Conservation (phyloP, 1,284 basidiomycete genomes). For the Pseudozyma flocculosa region DNA sequence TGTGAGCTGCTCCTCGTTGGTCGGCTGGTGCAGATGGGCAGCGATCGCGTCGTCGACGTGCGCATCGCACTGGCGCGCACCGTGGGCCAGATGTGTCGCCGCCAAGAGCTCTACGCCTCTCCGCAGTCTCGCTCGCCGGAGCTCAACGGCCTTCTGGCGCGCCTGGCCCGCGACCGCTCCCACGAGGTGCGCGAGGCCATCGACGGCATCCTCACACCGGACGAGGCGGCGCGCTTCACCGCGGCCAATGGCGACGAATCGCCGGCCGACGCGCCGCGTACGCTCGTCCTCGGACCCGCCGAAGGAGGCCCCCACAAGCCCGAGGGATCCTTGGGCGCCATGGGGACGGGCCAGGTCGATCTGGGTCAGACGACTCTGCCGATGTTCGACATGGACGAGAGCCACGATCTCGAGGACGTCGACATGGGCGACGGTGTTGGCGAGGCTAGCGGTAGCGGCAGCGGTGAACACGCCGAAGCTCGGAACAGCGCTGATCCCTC, state of each 20-base stretch:
- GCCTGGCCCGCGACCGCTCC: constrained; percentile 36
- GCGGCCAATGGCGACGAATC: neutral
- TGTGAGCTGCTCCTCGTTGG: constrained; percentile 68
- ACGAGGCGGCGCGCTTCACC: constrained; percentile 5
- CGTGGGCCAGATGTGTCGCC: constrained; percentile 62
- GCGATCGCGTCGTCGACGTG: constrained; percentile 76
- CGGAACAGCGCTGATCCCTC: too few relatives aligned
- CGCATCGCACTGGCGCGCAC: constrained; percentile 79
- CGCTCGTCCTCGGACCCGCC: constrained; percentile 51
- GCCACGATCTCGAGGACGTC: neutral
- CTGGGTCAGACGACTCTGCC: neutral
- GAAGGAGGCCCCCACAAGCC: constrained; percentile 37
- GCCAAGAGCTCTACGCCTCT: constrained; percentile 51
- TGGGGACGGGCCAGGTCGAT: constrained; percentile 3
- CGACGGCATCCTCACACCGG: constrained; percentile 20
- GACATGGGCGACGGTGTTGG: neutral
- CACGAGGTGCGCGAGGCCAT: constrained; percentile 45
- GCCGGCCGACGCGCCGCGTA: constrained; percentile 6
- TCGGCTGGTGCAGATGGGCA: constrained; percentile 67
- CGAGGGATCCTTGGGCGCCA: constrained; percentile 18
- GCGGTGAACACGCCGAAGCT: too few relatives aligned
- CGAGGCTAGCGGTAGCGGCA: too few relatives aligned
- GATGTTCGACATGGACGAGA: constrained; percentile 2
- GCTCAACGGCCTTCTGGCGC: constrained; percentile 39
- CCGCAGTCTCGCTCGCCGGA: constrained; percentile 31